Base-by-base conservation (phyloP, 225 moss, liverwort and hornwort species). In the Bryum argenteum region DNA sequence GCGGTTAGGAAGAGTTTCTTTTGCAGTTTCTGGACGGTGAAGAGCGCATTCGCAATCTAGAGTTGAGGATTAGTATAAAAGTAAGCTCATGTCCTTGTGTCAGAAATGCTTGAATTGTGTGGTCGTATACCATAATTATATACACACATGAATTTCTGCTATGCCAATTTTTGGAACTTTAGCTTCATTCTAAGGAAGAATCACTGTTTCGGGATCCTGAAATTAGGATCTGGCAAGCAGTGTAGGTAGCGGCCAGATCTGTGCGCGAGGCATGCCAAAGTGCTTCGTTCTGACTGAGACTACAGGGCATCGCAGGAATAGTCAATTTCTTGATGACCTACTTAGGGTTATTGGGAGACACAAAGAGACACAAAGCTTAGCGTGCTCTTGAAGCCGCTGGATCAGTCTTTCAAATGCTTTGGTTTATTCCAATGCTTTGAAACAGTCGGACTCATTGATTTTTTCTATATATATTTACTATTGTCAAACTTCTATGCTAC, bases 331-430 rank as follows among this genome's bases (percentile, higher is more conserved):
- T 10, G 7, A 44, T 64, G 73, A 44, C 5, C 73, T 28, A 47
- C 11, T 45, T 75, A 71, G 75, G 48, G 66, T 61, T 79, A 41
- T 48, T 39, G 55, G 42, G 9, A 69, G 38, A 17, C 37, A 42
- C 54, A 55, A 61, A 41, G 9, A 69, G 38, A 17, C 37, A 42
- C 54, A 55, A 61, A 41, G 38, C 39, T 55, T 28, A 63, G 20
- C 19, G 57, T 71, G 54, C 54, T 39, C 64, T 28, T 15, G 12
- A 44, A 11, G 9, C 6, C 3, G 38, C 20, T 14, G 42, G 63
- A 65, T 58, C 44, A 60, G 54, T 40, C 33, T 62, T 52, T 15
- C 37, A 58, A 58, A 58, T 58, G 26, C 41, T 74, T 61, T 53
- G 23, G 18, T 13, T 22, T 3, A 33, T 33, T 33, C 33, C 33